phyloP scores from a whole-genome alignment of 176 grass and related monocot genomes.

The Cenchrus fungigraminus region DNA sequence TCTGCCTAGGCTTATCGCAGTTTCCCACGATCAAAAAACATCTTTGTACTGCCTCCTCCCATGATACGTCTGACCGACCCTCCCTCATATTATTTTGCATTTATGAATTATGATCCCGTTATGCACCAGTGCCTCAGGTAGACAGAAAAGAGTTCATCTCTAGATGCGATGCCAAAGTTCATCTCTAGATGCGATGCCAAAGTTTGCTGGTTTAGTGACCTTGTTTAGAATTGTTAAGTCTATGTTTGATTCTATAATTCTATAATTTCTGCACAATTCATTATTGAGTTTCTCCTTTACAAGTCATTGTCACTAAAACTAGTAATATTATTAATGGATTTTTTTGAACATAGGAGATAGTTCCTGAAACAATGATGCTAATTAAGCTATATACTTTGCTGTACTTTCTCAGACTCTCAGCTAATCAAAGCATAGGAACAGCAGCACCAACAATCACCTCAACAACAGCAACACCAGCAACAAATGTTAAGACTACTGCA shows the following conservation, averaged over 20 bases:
- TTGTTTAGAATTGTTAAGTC: background rate
- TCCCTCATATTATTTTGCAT: background rate
- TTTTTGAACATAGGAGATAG: background rate
- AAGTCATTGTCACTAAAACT: background rate
- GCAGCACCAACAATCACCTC: constrained; percentile 1
- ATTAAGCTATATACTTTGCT: background rate
- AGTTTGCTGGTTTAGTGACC: background rate
- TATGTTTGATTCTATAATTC: background rate
- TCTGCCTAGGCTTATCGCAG: too few relatives aligned
- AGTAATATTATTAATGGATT: background rate
- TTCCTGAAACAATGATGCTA: background rate
- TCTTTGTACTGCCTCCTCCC: background rate
- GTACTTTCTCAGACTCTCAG: background rate
- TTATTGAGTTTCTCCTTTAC: background rate
- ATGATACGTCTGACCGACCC: background rate
- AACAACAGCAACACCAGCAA: constrained; percentile 48
- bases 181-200: too few relatives aligned
- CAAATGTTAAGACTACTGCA: constrained; percentile 22
- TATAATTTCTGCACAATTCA: background rate
- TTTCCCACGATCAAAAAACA: too few relatives aligned
- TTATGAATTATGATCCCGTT: background rate
- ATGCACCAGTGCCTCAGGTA: background rate
- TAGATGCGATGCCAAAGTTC: background rate
- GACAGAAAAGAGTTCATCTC: background rate
- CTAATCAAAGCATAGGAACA: constrained; percentile 5